Conservation (phyloP, 1,284 basidiomycete genomes). For the Blastosporella zonata region DNA sequence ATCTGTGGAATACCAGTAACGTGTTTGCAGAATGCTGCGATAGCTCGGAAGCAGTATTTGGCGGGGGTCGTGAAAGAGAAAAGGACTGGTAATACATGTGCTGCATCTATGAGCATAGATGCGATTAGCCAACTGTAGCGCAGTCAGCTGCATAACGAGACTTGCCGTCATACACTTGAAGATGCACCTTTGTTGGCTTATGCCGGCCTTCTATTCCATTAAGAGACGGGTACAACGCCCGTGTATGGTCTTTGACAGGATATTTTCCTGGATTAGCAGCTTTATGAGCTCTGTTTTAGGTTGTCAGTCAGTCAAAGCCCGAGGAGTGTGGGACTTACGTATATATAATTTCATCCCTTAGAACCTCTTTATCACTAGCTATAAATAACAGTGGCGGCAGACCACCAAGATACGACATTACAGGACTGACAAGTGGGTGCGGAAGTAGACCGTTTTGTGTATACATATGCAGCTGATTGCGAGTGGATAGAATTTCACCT, state of each 20-base stretch:
- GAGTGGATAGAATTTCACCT: conserved; percentile 55
- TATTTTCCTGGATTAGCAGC: conserved; percentile 83
- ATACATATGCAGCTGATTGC: conserved; percentile 86
- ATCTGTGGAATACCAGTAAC: conserved; percentile 26
- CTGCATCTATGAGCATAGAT: conserved; percentile 44
- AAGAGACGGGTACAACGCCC: conserved; percentile 63
- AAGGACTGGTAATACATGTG: conserved; percentile 74
- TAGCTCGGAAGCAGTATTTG: conserved; percentile 74
- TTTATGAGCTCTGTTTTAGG: conserved; percentile 75
- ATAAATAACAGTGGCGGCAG: conserved; percentile 86
- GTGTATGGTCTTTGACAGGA: conserved; percentile 60
- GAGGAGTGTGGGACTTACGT: conserved; percentile 46
- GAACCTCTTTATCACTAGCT: conserved; percentile 87
- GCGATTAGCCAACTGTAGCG: neutral
- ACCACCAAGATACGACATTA: conserved; percentile 84
- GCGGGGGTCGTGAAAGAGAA: conserved; percentile 83
- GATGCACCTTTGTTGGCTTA: conserved; percentile 83
- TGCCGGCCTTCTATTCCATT: conserved; percentile 61
- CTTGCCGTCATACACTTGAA: conserved; percentile 82
- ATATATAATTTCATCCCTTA: conserved; percentile 92
- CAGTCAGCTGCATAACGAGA: conserved; percentile 1
- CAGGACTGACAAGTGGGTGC: conserved; percentile 88
- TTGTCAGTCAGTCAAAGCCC: neutral
- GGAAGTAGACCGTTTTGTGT: conserved; percentile 79
- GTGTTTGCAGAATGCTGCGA: conserved; percentile 64